These are phyloP conservation scores for Pseudogymnoascus sp. DNA, from an alignment of 2,329 filamentous ascomycete genomes.

Conservation along the genomic window DNA sequence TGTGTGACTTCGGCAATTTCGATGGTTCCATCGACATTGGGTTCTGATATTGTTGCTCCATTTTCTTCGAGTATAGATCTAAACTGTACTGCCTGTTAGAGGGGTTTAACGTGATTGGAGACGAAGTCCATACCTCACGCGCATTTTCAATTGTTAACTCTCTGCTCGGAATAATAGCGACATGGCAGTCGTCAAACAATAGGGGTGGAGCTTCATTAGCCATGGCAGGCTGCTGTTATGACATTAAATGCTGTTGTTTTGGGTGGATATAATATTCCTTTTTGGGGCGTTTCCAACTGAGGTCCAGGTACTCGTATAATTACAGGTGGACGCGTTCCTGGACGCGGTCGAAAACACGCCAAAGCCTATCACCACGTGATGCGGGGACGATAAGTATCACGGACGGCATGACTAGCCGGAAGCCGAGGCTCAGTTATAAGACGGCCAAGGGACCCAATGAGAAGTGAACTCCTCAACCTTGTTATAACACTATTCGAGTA, in stretches of 20 bases:
- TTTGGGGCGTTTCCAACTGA: background rate
- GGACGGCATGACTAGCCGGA: background rate
- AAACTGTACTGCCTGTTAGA: conserved; percentile 16
- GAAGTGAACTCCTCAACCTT: background rate
- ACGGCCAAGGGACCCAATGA: background rate
- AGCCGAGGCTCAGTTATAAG: conserved; percentile 1
- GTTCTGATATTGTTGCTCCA: conserved; percentile 31
- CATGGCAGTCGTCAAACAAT: conserved; percentile 24
- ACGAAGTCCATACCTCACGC: background rate
- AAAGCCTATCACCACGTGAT: background rate
- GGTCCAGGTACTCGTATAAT: background rate
- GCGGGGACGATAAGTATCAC: background rate
- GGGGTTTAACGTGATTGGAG: background rate
- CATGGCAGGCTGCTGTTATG: background rate
- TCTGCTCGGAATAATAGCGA: conserved; percentile 24
- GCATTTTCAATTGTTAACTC: conserved; percentile 15
- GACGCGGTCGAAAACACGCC: conserved; percentile 5
- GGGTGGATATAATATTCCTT: conserved; percentile 3
- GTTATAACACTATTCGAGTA: background rate
- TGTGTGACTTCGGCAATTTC: conserved; percentile 48
- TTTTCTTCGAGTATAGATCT: conserved; percentile 24
- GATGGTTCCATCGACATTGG: conserved; percentile 33
- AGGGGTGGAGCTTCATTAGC: background rate
- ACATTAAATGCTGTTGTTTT: conserved; percentile 2
- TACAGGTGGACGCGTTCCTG: conserved; percentile 2